Percentiles rank a stretch among this genome's conserved stretches.
Conservation (phyloP, 2,329 filamentous ascomycete genomes). For the Oidium heveae region DNA sequence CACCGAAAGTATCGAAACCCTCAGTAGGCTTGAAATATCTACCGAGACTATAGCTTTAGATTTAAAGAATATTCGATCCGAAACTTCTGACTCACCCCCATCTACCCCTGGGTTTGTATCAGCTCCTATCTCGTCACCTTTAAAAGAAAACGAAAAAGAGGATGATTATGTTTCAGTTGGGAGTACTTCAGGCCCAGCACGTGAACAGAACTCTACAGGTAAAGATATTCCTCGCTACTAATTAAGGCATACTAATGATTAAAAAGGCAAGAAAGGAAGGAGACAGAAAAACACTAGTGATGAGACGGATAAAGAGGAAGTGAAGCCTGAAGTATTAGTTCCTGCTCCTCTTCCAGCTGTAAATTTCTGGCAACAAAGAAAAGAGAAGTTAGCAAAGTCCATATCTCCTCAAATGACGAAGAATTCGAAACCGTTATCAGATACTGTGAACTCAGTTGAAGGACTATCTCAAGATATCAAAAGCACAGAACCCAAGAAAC, state of each 20-base stretch:
- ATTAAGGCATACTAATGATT: slow-evolving; percentile 20
- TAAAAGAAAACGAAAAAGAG: slow-evolving; percentile 12
- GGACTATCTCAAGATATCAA: slow-evolving; percentile 6
- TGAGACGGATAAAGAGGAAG: slow-evolving; percentile 32
- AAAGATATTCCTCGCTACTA: slow-evolving; percentile 24
- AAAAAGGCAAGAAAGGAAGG: slow-evolving; percentile 11
- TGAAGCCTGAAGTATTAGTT: slow-evolving; percentile 33
- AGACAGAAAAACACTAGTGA: slow-evolving; percentile 18
- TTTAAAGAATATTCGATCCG: slow-evolving; percentile 6
- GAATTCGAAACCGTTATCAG: slow-evolving; percentile 2
- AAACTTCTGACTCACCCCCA: slow-evolving; percentile 15
- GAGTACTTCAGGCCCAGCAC: slow-evolving; percentile 39
- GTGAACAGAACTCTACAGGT: slow-evolving; percentile 38
- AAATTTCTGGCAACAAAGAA: slow-evolving; percentile 71
- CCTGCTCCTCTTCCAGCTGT: slow-evolving; percentile 64
- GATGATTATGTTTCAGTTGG: slow-evolving; percentile 34
- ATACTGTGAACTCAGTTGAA: slow-evolving; percentile 8
- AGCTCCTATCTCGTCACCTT: slow-evolving; percentile 21
- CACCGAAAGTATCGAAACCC: slow-evolving; percentile 8
- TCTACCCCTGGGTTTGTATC: slow-evolving; percentile 25
- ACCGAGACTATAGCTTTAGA: slow-evolving; percentile 6
- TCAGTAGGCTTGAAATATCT: slow-evolving; percentile 5
- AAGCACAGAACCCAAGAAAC: slow-evolving; percentile 16
- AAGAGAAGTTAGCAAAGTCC: slow-evolving; percentile 31
- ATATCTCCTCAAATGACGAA: slow-evolving; percentile 12